Evolutionary conservation across 2,329 filamentous ascomycete genomes (phyloP), one percentile per base, ranked within the genome.

Genomic region (Aspergillus hiratsukae): DNA sequence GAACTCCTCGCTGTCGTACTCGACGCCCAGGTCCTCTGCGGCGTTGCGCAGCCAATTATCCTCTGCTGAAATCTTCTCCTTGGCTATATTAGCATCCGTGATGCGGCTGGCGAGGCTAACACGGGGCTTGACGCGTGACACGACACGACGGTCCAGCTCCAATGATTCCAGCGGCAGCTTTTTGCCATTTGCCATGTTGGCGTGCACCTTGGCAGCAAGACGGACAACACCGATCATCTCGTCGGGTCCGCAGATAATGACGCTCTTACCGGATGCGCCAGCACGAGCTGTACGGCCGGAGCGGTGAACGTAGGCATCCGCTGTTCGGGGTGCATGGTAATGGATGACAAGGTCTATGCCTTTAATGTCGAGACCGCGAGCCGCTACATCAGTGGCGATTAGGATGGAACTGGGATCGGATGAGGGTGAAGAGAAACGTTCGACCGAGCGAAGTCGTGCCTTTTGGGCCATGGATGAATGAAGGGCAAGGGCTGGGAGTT

Each of bases 401-500:
- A 97, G 83, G 48, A 97, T 88, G 1, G 87, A 83, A 66, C 73
- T 80, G 29, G 79, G 75, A 49, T 83, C 79, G 4, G 74, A 66
- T 0, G 75, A 71, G 0, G 85, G 78, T 2, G 83, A 83, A 1
- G 88, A 87, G 76, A 99, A 97, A 43, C 89, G 88, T 70, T 99
- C 94, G 2, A 99, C 83, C 1, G 91, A 93, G 41, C 93, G 87
- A n/a, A 97, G 81, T 48, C 94, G 91, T 3, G 94, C 92, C 73
- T 97, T 97, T 75, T 99, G 94, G 1, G 87, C 82, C 94, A 99
- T 97, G 61, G 91, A 89, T 0, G 91, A 97, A 74, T 99, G 94
- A 0, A 99, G 79, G 0, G 89, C 86, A 10, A 90, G 79, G 1
- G 87, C 88, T 2, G 87, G 86, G 8, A 97, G 80, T 60, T 87